Percentiles rank a stretch among this genome's conserved stretches.
phyloP scores from a whole-genome alignment of 345 rosid genomes.

The Erodium maritimum region DNA sequence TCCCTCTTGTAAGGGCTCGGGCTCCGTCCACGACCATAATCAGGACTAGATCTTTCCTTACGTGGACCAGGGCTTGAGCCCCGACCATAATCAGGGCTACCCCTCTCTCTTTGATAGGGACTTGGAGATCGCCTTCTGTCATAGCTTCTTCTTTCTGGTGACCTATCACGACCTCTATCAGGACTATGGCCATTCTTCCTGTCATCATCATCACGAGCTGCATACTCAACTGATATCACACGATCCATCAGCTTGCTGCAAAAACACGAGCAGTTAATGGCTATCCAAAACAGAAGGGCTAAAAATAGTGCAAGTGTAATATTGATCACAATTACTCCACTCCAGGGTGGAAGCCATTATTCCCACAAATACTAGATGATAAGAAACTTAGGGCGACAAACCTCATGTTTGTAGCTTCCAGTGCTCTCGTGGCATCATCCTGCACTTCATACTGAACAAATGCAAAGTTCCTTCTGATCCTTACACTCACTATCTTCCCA shows the following conservation, averaged over 20 bases:
- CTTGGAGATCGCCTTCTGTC: conserved; percentile 63
- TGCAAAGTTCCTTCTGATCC: conserved; percentile 93
- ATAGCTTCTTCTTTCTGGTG: conserved; percentile 51
- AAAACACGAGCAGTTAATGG: no score
- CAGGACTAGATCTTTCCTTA: conserved; percentile 65
- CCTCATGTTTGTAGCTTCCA: conserved; percentile 80
- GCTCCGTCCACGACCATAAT: conserved; percentile 60
- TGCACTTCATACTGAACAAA: conserved; percentile 80
- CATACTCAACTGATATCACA: conserved; percentile 90
- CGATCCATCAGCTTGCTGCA: conserved; percentile 83
- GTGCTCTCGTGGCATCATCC: conserved; percentile 82
- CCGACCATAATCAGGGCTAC: conserved; percentile 84
- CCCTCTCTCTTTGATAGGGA: conserved; percentile 74
- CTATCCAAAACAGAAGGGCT: no score
- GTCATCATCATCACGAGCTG: conserved; percentile 81
- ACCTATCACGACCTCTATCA: conserved; percentile 60
- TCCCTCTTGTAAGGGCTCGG: conserved; percentile 45
- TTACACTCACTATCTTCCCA: conserved; percentile 79
- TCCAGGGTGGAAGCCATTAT: no score
- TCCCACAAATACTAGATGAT: no score
- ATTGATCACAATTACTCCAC: background rate
- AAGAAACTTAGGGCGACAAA: no score
- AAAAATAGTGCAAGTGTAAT: no score
- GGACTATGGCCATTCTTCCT: conserved; percentile 58
- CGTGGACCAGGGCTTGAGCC: conserved; percentile 53